phyloP scores from a whole-genome alignment of 495 filamentous ascomycete species.

The Talaromyces adpressus region DNA sequence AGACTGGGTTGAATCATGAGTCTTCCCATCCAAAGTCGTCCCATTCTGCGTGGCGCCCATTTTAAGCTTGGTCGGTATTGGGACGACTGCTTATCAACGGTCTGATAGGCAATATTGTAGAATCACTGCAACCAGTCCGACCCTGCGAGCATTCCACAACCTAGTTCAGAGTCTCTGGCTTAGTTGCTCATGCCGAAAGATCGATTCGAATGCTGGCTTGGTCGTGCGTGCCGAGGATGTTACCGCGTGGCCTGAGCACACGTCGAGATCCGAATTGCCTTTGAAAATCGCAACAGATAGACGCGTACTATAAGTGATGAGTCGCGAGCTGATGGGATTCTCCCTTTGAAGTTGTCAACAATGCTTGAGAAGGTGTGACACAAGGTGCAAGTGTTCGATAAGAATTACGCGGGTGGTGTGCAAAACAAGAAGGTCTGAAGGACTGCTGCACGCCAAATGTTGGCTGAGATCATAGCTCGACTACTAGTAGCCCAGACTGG shows the following conservation, averaged over 20 bases:
- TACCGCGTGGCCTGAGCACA: neutral
- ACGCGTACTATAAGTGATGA: neutral
- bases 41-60: neutral
- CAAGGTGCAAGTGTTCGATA: neutral
- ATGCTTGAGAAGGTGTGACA: neutral
- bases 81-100: neutral
- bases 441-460: neutral
- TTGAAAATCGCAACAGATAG: neutral
- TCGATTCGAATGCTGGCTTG: neutral
- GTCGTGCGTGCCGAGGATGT: neutral
- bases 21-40: neutral
- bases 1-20: neutral
- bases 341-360: neutral
- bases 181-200: neutral
- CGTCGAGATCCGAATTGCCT: neutral
- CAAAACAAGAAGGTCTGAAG: neutral
- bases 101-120: neutral
- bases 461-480: slow-evolving; percentile 8
- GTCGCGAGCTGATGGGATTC: neutral
- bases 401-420: neutral
- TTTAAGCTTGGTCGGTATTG: neutral
- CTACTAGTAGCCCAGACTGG: neutral
- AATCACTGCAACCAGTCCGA: neutral
- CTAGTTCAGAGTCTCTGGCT: neutral
- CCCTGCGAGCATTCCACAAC: neutral